phyloP scores from a whole-genome alignment of 176 grass and related monocot species.

The Oryza rufipogon region DNA sequence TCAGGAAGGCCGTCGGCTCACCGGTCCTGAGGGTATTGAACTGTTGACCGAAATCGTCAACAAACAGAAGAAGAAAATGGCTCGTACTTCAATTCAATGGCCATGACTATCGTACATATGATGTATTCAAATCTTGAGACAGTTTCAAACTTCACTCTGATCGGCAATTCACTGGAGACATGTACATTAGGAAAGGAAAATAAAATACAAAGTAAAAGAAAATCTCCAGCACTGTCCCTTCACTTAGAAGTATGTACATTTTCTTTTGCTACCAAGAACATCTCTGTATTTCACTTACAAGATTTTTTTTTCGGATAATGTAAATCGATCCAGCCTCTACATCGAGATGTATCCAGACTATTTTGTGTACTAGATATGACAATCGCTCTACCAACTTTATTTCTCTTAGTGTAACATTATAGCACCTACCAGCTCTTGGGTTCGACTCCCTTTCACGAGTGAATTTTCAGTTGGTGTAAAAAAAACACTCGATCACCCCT shows the following conservation, averaged over 20 bases:
- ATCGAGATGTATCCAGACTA: no score
- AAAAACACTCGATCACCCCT: no score
- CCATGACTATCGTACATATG: not conserved
- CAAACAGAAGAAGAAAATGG: not conserved
- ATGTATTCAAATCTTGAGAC: not conserved
- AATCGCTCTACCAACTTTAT: no score
- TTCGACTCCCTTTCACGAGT: no score
- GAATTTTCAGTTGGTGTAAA: no score
- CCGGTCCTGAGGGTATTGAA: not conserved
- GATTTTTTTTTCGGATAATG: not conserved
- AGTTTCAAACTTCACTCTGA: not conserved
- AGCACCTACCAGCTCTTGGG: no score
- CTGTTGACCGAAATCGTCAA: not conserved
- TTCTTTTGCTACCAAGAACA: no score
- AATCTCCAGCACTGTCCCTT: not conserved
- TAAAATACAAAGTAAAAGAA: not conserved
- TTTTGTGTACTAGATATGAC: no score
- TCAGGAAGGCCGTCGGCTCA: not conserved
- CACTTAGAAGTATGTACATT: not conserved
- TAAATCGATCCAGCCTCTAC: not conserved
- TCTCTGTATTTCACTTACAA: not conserved
- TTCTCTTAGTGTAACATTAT: no score
- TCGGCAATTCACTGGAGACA: not conserved
- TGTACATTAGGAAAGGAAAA: not conserved
- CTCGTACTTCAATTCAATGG: not conserved